Evolutionary conservation across 1,284 basidiomycete species (phyloP).

Genomic region (Mycena sp.): DNA sequence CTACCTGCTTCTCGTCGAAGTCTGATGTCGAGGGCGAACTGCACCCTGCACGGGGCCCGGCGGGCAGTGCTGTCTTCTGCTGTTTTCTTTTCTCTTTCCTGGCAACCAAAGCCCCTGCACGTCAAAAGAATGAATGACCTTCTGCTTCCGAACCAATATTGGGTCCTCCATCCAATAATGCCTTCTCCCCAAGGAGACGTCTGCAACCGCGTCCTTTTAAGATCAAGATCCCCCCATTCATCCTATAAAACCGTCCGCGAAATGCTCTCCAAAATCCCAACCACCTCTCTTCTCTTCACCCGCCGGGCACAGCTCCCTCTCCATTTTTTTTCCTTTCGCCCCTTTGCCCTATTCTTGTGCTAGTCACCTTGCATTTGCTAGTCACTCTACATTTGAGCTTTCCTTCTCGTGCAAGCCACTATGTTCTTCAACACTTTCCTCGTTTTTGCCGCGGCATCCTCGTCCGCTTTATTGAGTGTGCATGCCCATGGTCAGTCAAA

Average conservation of each 20-base stretch:
- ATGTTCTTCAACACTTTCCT: constrained; percentile 30
- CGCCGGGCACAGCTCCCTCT: constrained; percentile 23
- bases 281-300: constrained; percentile 26
- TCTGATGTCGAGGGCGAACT: too few species aligned
- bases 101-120: too few species aligned
- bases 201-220: too few species aligned
- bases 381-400: neutral
- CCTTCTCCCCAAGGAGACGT: neutral
- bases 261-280: neutral
- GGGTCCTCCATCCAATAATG: too few species aligned
- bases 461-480: constrained; percentile 12
- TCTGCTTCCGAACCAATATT: too few species aligned
- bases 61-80: too few species aligned
- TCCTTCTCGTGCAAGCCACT: constrained; percentile 22
- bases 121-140: too few species aligned
- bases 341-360: too few species aligned
- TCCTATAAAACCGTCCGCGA: constrained; percentile 26
- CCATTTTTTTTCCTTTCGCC: constrained; percentile 2
- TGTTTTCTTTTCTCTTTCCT: too few species aligned
- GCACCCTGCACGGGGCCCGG: too few species aligned
- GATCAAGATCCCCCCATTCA: too few species aligned
- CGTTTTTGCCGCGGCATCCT: constrained; percentile 12
- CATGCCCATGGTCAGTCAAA: constrained; percentile 22
- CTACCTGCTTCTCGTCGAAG: too few species aligned
- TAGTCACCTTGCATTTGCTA: constrained; percentile 18